A percentile compares a stretch with the other conserved stretches of the same genome.
phyloP scores from a whole-genome alignment of 257 asterid species.

The Primulina eburnea region DNA sequence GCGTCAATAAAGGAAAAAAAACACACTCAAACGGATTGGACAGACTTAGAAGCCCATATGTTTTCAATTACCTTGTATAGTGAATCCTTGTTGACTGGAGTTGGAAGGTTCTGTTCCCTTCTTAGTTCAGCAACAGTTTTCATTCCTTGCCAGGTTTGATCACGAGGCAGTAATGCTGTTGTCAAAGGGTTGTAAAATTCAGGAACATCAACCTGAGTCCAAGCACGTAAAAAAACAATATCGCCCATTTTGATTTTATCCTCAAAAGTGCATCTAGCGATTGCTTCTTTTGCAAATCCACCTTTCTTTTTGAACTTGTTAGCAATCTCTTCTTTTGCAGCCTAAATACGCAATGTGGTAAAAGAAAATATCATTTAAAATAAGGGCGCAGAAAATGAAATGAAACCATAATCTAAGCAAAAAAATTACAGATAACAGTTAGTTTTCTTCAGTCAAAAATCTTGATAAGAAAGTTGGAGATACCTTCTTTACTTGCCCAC shows the following conservation, averaged over 20 bases:
- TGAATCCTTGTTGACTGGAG: slow-evolving; percentile 87
- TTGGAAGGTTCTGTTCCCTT: slow-evolving; percentile 64
- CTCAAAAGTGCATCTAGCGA: slow-evolving; percentile 97
- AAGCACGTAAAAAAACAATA: slow-evolving; percentile 92
- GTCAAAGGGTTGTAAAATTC: slow-evolving; percentile 79
- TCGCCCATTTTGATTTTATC: slow-evolving; percentile 89
- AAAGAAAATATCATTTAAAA: not conserved
- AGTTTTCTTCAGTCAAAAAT: not conserved
- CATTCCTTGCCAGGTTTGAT: slow-evolving; percentile 84
- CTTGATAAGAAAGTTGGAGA: slow-evolving; percentile 6
- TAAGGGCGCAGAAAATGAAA: not conserved
- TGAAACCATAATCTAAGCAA: not conserved
- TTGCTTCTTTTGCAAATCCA: slow-evolving; percentile 71
- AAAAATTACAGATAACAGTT: not conserved
- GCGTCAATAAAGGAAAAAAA: slow-evolving; percentile 12
- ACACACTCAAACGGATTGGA: not conserved
- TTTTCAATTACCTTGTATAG: slow-evolving; percentile 58
- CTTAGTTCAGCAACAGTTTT: slow-evolving; percentile 85
- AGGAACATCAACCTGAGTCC: slow-evolving; percentile 97
- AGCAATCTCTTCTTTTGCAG: slow-evolving; percentile 84
- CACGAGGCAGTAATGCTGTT: slow-evolving; percentile 88
- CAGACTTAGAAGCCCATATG: not conserved
- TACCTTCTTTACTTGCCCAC: slow-evolving; percentile 99
- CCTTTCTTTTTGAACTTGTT: slow-evolving; percentile 76
- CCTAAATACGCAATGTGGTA: slow-evolving; percentile 37